These are phyloP conservation scores for Phytophthora tentaculata DNA, from an alignment of 352 stramenopile species.

Conservation along the genomic window DNA sequence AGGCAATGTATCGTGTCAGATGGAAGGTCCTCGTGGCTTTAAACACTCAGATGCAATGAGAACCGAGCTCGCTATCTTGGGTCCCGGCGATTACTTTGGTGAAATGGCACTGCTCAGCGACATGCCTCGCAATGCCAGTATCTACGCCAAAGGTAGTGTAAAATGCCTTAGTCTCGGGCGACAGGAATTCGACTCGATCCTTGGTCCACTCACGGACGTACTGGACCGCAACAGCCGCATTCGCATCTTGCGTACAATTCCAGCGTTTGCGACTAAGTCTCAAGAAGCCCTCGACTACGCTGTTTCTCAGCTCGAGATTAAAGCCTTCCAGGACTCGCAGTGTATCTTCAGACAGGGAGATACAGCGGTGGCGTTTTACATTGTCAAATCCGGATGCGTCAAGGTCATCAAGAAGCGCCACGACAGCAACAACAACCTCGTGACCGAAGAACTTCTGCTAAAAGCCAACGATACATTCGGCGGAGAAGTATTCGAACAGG, in stretches of 20 bases:
- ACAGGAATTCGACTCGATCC: slow-evolving; percentile 81
- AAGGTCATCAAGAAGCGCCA: slow-evolving; percentile 65
- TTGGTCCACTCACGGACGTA: slow-evolving; percentile 77
- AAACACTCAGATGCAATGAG: slow-evolving; percentile 21
- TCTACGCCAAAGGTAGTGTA: slow-evolving; percentile 64
- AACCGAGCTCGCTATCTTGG: slow-evolving; percentile 60
- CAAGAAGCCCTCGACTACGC: slow-evolving; percentile 69
- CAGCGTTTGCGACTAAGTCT: slow-evolving; percentile 60
- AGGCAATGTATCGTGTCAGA: slow-evolving; percentile 64
- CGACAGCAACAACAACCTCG: slow-evolving; percentile 37
- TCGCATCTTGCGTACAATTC: slow-evolving; percentile 67
- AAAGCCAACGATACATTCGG: slow-evolving; percentile 84
- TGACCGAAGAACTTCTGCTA: slow-evolving; percentile 56
- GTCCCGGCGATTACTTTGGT: slow-evolving; percentile 90
- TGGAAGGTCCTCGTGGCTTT: slow-evolving; percentile 50
- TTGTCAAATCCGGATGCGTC: slow-evolving; percentile 79
- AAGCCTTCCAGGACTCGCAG: slow-evolving; percentile 71
- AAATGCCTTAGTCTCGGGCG: slow-evolving; percentile 76
- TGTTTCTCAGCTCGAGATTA: slow-evolving; percentile 81
- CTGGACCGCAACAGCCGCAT: slow-evolving; percentile 76
- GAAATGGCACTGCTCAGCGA: slow-evolving; percentile 92
- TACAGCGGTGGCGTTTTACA: slow-evolving; percentile 69
- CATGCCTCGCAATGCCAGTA: slow-evolving; percentile 83
- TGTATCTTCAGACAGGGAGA: slow-evolving; percentile 68
- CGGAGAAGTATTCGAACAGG: slow-evolving; percentile 63